A percentile compares a stretch with the other conserved stretches of the same genome.
phyloP scores from a whole-genome alignment of 176 grass and related monocot species.

The Tuctoria greenei region DNA sequence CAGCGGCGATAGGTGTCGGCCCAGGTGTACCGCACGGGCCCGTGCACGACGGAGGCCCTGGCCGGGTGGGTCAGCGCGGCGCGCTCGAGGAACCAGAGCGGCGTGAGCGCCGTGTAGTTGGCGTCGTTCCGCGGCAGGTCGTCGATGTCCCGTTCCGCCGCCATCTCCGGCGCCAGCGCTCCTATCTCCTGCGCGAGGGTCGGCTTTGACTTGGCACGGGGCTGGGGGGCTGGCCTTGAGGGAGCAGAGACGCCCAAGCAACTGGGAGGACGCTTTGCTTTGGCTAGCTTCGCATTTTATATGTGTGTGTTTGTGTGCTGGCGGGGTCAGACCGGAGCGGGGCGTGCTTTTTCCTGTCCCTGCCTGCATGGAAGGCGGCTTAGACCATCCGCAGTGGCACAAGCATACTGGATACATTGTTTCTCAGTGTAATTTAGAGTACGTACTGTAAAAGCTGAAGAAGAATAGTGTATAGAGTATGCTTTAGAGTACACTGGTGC shows the following conservation, averaged over 20 bases:
- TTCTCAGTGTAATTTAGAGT: too few species aligned
- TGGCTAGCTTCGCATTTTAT: constrained; percentile 21
- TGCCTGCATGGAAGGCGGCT: too few species aligned
- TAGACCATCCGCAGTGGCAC: too few species aligned
- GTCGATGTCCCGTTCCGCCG: constrained; percentile 84
- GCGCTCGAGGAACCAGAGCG: constrained; percentile 95
- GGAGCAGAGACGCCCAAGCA: neutral
- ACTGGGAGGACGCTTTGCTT: neutral
- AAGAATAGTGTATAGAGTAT: too few species aligned
- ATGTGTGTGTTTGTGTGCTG: neutral
- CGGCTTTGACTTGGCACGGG: constrained; percentile 40
- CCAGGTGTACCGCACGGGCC: constrained; percentile 74
- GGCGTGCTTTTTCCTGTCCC: neutral
- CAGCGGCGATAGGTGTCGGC: constrained; percentile 82
- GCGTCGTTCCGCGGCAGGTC: constrained; percentile 78
- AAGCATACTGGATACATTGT: too few species aligned
- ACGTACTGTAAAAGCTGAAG: too few species aligned
- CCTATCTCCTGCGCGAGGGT: neutral
- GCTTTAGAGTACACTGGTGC: too few species aligned
- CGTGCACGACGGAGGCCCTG: constrained; percentile 68
- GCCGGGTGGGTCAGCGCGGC: constrained; percentile 75
- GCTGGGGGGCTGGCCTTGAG: neutral
- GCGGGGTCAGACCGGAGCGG: neutral
- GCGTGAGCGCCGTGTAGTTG: constrained; percentile 87
- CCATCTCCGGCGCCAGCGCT: constrained; percentile 19